Conservation (phyloP, 768 basidiomycete species). For the Boletus eberwhitei region DNA sequence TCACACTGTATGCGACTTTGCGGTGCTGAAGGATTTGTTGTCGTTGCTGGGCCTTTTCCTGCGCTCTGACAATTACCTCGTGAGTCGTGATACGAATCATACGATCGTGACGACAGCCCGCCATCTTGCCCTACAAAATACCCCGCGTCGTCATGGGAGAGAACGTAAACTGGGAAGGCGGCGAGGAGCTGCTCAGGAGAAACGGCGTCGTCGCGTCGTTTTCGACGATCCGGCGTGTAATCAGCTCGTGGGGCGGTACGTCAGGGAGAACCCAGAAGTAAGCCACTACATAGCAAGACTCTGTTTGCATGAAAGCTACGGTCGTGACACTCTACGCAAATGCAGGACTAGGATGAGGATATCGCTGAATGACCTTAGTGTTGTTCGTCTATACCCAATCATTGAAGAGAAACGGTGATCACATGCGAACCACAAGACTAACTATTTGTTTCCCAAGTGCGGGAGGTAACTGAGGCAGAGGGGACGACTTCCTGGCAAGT, state of each 20-base stretch:
- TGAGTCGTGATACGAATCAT: no score
- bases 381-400: conserved; percentile 4
- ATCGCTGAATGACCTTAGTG: conserved; percentile 43
- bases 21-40: conserved; percentile 20
- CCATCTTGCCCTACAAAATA: conserved; percentile 61
- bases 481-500: no score
- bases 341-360: conserved; percentile 58
- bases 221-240: conserved; percentile 49
- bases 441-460: no score
- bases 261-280: conserved; percentile 53
- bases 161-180: conserved; percentile 51
- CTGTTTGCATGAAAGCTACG: conserved; percentile 6
- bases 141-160: conserved; percentile 66
- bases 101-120: conserved; percentile 35
- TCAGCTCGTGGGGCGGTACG: conserved; percentile 54
- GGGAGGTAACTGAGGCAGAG: no score
- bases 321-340: conserved; percentile 12
- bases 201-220: conserved; percentile 50
- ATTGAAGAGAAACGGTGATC: not conserved
- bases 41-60: not conserved
- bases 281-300: conserved; percentile 1
- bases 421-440: not conserved
- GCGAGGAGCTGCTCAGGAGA: conserved; percentile 49
- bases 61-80: not conserved
- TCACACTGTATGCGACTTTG: conserved; percentile 36